Evolutionary conservation across 495 filamentous ascomycete genomes (phyloP), one percentile per base, ranked within the genome.

Genomic region (Ramalina intermedia): DNA sequence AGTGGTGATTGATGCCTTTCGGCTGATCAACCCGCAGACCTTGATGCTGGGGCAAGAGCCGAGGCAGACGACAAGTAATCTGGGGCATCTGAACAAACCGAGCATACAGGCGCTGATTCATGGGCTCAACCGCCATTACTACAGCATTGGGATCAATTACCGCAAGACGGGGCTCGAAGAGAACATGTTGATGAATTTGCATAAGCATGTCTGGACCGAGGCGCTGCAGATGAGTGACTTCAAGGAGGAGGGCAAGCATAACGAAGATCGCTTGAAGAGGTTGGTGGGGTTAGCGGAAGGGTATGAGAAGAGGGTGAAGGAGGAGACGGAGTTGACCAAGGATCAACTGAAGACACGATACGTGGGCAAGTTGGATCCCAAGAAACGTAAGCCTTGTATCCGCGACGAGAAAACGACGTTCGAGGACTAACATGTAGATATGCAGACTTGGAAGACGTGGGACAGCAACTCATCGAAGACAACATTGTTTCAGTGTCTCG

Each of bases 131-230:
- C 73, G 91, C 50, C 93, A 98, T 69, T 98, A 98, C 72, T 98
- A 98, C 71, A 94, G 87, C 59, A 96, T 98, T 58, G 90, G 76
- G 38, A 96, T 98, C 70, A 87, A 91, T 66, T 98, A 98, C 69
- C 76, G 91, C 54, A 98, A 98, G 73, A 95, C 93, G 1, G 91
- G 87, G 2, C 70, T 98, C 43, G 91, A 98, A 68, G 93, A 98
- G 71, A 96, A 94, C 65, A 96, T 98, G 91, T 65, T 98, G 59
- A 98, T 98, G 91, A 98, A 96, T 59, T 69, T 98, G 51, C 91
- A 98, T 71, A 98, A 98, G 74, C 89, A 94, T 49, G 89, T 95
- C 40, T 98, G 91, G 91, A 98, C 91, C 4, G 91, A 98, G 64
- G 91, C 87, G 9, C 66, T 98, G 57, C 79, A 93, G 63, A 96